These are phyloP conservation scores for Cystobasidium ongulense DNA, from an alignment of 768 basidiomycete species.

Conservation along the genomic window DNA sequence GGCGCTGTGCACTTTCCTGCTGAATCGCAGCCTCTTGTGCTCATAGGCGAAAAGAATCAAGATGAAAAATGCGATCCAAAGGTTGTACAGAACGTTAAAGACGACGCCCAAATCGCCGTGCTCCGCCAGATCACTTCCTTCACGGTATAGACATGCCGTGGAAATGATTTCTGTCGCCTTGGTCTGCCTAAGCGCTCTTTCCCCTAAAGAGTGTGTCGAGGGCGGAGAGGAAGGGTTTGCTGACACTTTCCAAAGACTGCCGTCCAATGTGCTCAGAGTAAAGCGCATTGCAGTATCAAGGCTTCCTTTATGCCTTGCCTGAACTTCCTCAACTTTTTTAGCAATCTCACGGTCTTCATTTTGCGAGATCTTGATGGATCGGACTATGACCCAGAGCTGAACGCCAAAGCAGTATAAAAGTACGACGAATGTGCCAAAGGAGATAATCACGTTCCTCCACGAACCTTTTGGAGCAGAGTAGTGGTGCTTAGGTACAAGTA, in stretches of 20 bases:
- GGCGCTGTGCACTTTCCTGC: slow-evolving; percentile 9
- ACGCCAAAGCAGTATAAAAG: background rate
- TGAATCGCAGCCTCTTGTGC: slow-evolving; percentile 20
- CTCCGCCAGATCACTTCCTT: slow-evolving; percentile 16
- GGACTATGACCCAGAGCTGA: slow-evolving; percentile 24
- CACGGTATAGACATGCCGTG: background rate
- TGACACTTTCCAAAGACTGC: too few relatives aligned
- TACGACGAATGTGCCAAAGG: slow-evolving; percentile 1
- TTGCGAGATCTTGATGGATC: background rate
- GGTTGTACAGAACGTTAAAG: slow-evolving; percentile 19
- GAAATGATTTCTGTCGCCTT: background rate
- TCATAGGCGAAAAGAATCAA: slow-evolving; percentile 6
- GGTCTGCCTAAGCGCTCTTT: background rate
- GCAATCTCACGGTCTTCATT: too few relatives aligned
- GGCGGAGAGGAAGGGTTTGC: too few relatives aligned
- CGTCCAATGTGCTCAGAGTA: too few relatives aligned
- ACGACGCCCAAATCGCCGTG: slow-evolving; percentile 7
- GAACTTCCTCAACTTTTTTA: too few relatives aligned
- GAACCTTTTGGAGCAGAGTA: background rate
- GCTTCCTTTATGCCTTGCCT: too few relatives aligned
- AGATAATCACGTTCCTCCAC: slow-evolving; percentile 18
- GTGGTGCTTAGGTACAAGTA: background rate
- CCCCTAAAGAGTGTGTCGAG: too few relatives aligned
- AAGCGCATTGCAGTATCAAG: too few relatives aligned
- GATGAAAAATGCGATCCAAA: slow-evolving; percentile 28